Conservation (phyloP, 257 asterid genomes). For the Voacanga thouarsii region DNA sequence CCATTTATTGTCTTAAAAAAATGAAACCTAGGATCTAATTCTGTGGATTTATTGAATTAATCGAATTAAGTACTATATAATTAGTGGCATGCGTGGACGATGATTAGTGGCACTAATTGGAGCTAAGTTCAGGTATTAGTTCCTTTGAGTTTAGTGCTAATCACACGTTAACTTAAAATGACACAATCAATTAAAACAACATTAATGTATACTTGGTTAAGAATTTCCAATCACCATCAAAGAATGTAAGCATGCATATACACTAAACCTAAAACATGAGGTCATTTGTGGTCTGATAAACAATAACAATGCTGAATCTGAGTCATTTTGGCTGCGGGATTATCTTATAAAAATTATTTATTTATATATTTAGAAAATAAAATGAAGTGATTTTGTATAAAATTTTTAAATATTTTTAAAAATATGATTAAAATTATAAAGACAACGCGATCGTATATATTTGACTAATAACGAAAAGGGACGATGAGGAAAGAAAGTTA, state of each 20-base stretch:
- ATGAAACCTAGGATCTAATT: neutral
- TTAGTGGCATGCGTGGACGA: neutral
- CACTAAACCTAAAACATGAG: conserved; percentile 15
- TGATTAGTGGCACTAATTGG: neutral
- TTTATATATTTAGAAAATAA: neutral
- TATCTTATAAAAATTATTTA: neutral
- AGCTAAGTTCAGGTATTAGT: conserved; percentile 11
- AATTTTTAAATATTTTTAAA: neutral
- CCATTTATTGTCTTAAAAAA: too few species aligned
- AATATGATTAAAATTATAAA: conserved; percentile 9
- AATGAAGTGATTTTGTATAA: neutral
- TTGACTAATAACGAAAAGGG: neutral
- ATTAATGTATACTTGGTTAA: neutral
- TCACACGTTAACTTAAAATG: conserved; percentile 18
- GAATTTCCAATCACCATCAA: conserved; percentile 18
- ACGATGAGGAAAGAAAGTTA: conserved; percentile 13
- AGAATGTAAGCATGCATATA: neutral
- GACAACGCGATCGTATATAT: conserved; percentile 7
- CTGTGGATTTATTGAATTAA: neutral
- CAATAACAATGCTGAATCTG: neutral
- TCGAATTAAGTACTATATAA: too few species aligned
- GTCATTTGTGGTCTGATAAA: neutral
- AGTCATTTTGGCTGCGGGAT: neutral
- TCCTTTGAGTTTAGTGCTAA: conserved; percentile 11
- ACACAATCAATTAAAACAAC: neutral